These are phyloP conservation scores for Nitzschia palea DNA, from an alignment of 108 stramenopile species.

Conservation along the genomic window DNA sequence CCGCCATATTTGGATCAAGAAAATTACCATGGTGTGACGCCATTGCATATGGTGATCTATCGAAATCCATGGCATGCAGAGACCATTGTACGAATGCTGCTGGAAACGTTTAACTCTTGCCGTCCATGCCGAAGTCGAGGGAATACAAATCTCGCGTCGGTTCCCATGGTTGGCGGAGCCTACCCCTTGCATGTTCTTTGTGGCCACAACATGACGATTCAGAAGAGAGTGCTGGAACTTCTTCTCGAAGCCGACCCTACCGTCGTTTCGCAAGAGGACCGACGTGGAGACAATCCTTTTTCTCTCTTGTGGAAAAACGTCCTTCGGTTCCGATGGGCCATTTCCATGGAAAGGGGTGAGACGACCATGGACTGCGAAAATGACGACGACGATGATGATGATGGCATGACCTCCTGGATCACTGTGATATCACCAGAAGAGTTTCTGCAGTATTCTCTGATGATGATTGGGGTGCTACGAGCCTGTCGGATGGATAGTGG, in stretches of 20 bases:
- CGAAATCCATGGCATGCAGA: conserved; percentile 38
- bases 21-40: conserved; percentile 14
- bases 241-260: conserved; percentile 15
- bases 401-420: conserved; percentile 26
- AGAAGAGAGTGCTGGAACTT: conserved; percentile 7
- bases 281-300: conserved; percentile 35
- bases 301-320: conserved; percentile 39
- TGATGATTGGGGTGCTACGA: conserved; percentile 10
- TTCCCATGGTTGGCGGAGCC: conserved; percentile 35
- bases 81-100: conserved; percentile 7
- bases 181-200: conserved; percentile 33
- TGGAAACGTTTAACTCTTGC: conserved; percentile 3
- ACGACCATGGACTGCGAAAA: conserved; percentile 16
- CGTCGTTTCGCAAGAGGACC: conserved; percentile 15
- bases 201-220: conserved; percentile 30
- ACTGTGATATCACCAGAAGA: conserved; percentile 29
- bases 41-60: conserved; percentile 32
- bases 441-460: conserved; percentile 21
- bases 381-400: conserved; percentile 11
- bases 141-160: not conserved
- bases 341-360: conserved; percentile 12
- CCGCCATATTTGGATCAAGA: not conserved
- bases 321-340: conserved; percentile 41
- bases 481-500: too few relatives aligned
- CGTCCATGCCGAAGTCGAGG: too few relatives aligned